Percentiles rank a stretch among this genome's conserved stretches.
Conservation (phyloP, 1,284 basidiomycete species). For the Trametes hirsuta region DNA sequence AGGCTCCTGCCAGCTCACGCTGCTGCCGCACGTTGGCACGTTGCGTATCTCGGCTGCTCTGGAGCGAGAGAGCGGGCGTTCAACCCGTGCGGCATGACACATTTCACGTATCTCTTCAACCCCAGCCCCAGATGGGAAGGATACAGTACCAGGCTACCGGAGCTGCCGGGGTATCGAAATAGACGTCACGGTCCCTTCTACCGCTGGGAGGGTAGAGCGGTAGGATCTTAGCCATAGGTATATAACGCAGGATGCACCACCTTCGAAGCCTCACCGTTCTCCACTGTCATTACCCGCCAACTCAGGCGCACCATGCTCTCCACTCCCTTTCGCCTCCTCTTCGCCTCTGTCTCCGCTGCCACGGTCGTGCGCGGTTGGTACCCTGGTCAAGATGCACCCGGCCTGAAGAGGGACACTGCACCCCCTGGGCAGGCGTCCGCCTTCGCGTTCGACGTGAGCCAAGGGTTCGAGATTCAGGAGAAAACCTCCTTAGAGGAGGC, state of each 20-base stretch:
- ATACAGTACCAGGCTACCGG: not conserved
- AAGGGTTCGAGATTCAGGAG: conserved; percentile 28
- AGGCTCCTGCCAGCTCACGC: not conserved
- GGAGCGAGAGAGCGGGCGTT: not conserved
- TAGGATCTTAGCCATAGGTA: not conserved
- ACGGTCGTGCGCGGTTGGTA: conserved; percentile 16
- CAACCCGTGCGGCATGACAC: conserved; percentile 6
- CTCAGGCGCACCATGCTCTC: conserved; percentile 12
- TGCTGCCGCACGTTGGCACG: no score
- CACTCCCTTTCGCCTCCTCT: conserved; percentile 13
- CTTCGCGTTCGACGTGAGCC: conserved; percentile 29
- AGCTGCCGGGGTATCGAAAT: conserved; percentile 1
- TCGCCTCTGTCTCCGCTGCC: conserved; percentile 10
- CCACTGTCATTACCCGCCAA: not conserved
- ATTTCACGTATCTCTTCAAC: not conserved
- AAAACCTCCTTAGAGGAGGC: conserved; percentile 29
- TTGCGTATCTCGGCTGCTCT: not conserved
- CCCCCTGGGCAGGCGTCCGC: conserved; percentile 15
- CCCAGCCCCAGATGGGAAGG: not conserved
- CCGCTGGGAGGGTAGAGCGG: not conserved
- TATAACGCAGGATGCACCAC: not conserved
- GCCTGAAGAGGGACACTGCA: conserved; percentile 16
- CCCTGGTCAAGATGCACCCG: conserved; percentile 24
- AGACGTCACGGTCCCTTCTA: not conserved
- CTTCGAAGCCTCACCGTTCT: not conserved